Conservation (phyloP, 1,284 basidiomycete species). For the Chalciporus sp. region DNA sequence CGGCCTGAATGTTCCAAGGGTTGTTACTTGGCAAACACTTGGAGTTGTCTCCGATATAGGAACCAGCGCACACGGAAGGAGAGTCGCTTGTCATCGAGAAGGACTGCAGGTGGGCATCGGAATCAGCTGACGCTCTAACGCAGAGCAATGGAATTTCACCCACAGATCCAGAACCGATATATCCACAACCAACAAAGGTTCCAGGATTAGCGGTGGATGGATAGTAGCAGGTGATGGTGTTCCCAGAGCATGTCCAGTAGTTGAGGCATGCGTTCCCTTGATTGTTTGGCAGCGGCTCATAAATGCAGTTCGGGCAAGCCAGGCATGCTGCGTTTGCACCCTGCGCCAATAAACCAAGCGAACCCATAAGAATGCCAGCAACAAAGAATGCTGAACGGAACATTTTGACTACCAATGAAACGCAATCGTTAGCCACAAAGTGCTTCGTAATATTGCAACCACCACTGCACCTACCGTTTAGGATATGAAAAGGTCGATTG, state of each 20-base stretch:
- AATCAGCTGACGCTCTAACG: not conserved
- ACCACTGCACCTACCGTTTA: slow-evolving; percentile 49
- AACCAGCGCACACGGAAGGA: not conserved
- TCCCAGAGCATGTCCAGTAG: slow-evolving; percentile 1
- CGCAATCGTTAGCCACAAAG: too few relatives aligned
- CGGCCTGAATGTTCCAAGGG: not conserved
- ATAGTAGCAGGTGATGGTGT: slow-evolving; percentile 3
- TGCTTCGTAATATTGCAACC: slow-evolving; percentile 33
- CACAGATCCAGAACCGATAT: not conserved
- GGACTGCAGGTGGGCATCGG: not conserved
- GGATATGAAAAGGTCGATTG: too few relatives aligned
- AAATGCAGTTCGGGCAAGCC: not conserved
- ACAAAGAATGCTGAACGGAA: not conserved
- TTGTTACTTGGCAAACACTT: not conserved
- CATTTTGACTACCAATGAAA: not conserved
- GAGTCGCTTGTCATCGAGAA: not conserved
- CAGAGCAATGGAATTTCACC: not conserved
- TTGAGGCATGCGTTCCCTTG: not conserved
- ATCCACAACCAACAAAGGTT: not conserved
- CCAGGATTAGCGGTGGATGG: not conserved
- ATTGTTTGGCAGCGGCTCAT: not conserved
- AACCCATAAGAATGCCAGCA: not conserved
- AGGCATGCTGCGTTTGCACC: not conserved
- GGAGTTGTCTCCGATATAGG: not conserved
- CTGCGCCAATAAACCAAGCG: not conserved